Percentiles rank a stretch among this genome's conserved stretches.
These are phyloP conservation scores for Dissoconium aciculare DNA, from an alignment of 2,329 filamentous ascomycete genomes.

Conservation along the genomic window DNA sequence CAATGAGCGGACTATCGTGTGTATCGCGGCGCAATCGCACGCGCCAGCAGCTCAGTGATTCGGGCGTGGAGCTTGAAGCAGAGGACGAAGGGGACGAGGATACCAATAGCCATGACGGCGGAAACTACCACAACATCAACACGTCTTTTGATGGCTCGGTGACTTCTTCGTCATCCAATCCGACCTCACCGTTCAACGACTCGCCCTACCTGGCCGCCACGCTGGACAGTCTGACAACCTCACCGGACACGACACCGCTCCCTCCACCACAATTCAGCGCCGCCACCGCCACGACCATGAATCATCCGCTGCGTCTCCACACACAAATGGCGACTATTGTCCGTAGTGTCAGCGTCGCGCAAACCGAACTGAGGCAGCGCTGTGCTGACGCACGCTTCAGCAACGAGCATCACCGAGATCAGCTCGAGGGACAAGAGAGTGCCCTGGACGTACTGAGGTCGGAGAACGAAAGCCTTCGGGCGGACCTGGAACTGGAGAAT, in stretches of 20 bases:
- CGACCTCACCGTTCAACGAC: neutral
- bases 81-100: conserved; percentile 10
- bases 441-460: conserved; percentile 21
- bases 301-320: conserved; percentile 11
- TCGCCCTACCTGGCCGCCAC: neutral
- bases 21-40: conserved; percentile 2
- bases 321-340: conserved; percentile 18
- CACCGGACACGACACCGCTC: neutral
- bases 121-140: neutral
- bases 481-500: conserved; percentile 26
- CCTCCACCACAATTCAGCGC: neutral
- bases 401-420: conserved; percentile 17
- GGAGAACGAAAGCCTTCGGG: conserved; percentile 25
- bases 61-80: conserved; percentile 8
- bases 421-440: conserved; percentile 20
- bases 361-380: conserved; percentile 20
- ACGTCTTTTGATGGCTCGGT: neutral
- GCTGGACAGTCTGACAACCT: neutral
- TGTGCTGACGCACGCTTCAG: conserved; percentile 21
- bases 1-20: conserved; percentile 11
- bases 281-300: neutral
- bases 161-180: too few species aligned
- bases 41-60: conserved; percentile 15
- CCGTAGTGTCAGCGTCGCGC: conserved; percentile 17
- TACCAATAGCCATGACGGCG: neutral